These are phyloP conservation scores for Arabidopsis thaliana DNA, from an alignment of 345 rosid species.

Conservation along the genomic window TAIR10.1 NC_003076.8:2711501-2712000, in stretches of 20 bases:
- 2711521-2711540: conserved; percentile 83
- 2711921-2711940: conserved; percentile 88
- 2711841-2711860: conserved; percentile 94
- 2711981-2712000: not conserved
- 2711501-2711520: conserved; percentile 92
- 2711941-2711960: conserved; percentile 31
- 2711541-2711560: conserved; percentile 85
- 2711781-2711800: conserved; percentile 99
- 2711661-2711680: conserved; percentile 15
- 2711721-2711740: not conserved
- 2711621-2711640: conserved; percentile 1
- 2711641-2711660: not conserved
- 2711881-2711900: conserved; percentile 91
- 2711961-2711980: not conserved
- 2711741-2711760: not conserved
- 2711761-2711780: conserved; percentile 49
- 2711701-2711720: conserved; percentile 17
- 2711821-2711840: conserved; percentile 97
- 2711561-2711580: conserved; percentile 76
- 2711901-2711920: conserved; percentile 98
- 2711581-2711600: conserved; percentile 14
- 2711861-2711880: conserved; percentile 77
- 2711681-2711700: not conserved
- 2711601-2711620: conserved; percentile 24
- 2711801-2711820: conserved; percentile 88